A percentile compares a stretch with the other conserved stretches of the same genome.
These are phyloP conservation scores for Houttuynia cordata DNA, from an alignment of 164 flowering plant species.

Conservation along the genomic window DNA sequence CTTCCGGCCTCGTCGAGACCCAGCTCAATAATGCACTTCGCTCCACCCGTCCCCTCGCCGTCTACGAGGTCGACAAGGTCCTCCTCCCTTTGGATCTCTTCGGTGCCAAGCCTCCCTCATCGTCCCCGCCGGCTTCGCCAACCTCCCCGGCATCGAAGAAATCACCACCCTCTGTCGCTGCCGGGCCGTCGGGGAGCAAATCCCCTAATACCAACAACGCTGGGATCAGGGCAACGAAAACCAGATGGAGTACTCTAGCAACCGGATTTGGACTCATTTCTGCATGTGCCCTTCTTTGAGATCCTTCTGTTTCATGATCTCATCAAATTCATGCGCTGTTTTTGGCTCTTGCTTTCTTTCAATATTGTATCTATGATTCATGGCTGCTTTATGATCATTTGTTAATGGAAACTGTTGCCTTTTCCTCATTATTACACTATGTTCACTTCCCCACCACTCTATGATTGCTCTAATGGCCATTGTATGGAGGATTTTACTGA, in stretches of 20 bases:
- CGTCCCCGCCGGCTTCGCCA: constrained; percentile 4
- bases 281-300: neutral
- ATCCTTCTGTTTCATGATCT: too few species aligned
- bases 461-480: too few species aligned
- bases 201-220: constrained; percentile 1
- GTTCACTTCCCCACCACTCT: too few species aligned
- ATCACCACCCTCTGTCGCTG: neutral
- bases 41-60: constrained; percentile 42
- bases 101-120: constrained; percentile 26
- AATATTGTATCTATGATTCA: too few species aligned
- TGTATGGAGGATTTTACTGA: too few species aligned
- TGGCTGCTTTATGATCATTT: too few species aligned
- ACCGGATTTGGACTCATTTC: neutral
- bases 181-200: neutral
- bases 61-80: constrained; percentile 68
- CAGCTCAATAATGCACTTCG: constrained; percentile 42
- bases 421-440: too few species aligned
- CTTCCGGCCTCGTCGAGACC: constrained; percentile 36
- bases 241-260: constrained; percentile 25
- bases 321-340: too few species aligned
- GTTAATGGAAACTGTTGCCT: too few species aligned
- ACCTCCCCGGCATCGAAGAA: constrained; percentile 1
- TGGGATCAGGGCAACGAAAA: constrained; percentile 15
- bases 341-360: too few species aligned
- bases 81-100: constrained; percentile 47